These are phyloP conservation scores for Coniella vitis DNA, from an alignment of 2,329 filamentous ascomycete species.

Conservation along the genomic window DNA sequence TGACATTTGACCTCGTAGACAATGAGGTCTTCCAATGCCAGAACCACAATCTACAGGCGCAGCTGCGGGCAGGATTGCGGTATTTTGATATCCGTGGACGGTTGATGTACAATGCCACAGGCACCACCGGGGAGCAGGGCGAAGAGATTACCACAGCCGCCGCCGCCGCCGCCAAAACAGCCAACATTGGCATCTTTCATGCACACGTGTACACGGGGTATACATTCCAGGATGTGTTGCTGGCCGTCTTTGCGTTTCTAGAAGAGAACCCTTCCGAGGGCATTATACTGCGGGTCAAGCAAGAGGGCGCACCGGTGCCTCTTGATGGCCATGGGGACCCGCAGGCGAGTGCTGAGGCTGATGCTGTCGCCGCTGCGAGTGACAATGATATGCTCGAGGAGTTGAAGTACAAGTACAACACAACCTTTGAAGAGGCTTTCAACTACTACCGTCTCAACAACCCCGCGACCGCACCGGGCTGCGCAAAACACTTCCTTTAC, in stretches of 20 bases:
- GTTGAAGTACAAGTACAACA: conserved; percentile 23
- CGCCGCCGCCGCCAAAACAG: not conserved
- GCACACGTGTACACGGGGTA: conserved; percentile 38
- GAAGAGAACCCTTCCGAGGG: conserved; percentile 37
- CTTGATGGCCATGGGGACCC: conserved; percentile 2
- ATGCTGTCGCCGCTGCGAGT: not conserved
- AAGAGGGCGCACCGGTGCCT: conserved; percentile 33
- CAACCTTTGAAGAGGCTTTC: conserved; percentile 40
- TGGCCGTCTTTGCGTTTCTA: conserved; percentile 39
- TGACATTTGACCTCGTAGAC: conserved; percentile 36
- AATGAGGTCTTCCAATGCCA: conserved; percentile 37
- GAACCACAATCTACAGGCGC: conserved; percentile 36
- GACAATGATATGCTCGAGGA: not conserved
- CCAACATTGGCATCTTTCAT: conserved; percentile 39
- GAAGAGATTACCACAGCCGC: too few species aligned
- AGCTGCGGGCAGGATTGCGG: conserved; percentile 40
- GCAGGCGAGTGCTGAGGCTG: too few species aligned
- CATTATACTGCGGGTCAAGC: conserved; percentile 44
- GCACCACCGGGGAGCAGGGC: too few species aligned
- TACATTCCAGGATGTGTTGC: conserved; percentile 35
- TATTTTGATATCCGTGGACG: conserved; percentile 44
- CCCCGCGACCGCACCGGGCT: conserved; percentile 28
- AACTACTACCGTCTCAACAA: conserved; percentile 31
- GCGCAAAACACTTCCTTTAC: conserved; percentile 27
- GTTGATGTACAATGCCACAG: conserved; percentile 28